Base-by-base conservation (phyloP, 2,329 filamentous ascomycete species). In the Pseudohalonectria lignicola region DNA sequence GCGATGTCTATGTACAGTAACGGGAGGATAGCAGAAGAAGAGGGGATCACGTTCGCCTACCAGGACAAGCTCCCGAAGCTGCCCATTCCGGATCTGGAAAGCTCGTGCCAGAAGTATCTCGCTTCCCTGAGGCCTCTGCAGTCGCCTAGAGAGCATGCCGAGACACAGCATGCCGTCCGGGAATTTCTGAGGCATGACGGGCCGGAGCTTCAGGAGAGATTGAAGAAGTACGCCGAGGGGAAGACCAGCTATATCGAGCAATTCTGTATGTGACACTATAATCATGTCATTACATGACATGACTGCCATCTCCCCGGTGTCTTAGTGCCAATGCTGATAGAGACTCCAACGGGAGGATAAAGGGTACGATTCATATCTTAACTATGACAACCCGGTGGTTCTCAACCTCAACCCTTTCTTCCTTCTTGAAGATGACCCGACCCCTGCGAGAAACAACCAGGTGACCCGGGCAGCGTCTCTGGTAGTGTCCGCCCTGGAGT, bases 281-380 rank as follows among this genome's bases (percentile, higher is more conserved):
- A n/a, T n/a, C 25, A 9, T 28, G 9, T 28, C n/a, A 41, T 4
- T 17, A 5, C 30, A 28, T 34, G 5, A n/a, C 13, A 18, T 12
- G 19, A 21, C 10, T 11, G 11, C 15, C 5, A 36, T 31, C 11
- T 16, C 13, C 17, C 4, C 13, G 16, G 9, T 18, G 17, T 8
- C 5, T 23, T 30, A 31, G 23, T 40, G 28, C 35, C 49, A 37
- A 52, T 42, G 28, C 50, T 55, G 26, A 53, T 45, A 7, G 29
- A 7, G 25, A 32, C 4, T 31, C 31, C n/a, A n/a, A n/a, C n/a
- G n/a, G n/a, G n/a, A n/a, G n/a, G n/a, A n/a, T n/a, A n/a, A 43
- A 94, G 88, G 88, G 92, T 96, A 96, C 56, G 92, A 98, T 58
- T 96, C 92, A 21, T 98, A 96, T 55, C 71, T 98, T 45, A 96